phyloP scores from a whole-genome alignment of 805 yeast species.

The Metschnikowia noctiluminum region DNA sequence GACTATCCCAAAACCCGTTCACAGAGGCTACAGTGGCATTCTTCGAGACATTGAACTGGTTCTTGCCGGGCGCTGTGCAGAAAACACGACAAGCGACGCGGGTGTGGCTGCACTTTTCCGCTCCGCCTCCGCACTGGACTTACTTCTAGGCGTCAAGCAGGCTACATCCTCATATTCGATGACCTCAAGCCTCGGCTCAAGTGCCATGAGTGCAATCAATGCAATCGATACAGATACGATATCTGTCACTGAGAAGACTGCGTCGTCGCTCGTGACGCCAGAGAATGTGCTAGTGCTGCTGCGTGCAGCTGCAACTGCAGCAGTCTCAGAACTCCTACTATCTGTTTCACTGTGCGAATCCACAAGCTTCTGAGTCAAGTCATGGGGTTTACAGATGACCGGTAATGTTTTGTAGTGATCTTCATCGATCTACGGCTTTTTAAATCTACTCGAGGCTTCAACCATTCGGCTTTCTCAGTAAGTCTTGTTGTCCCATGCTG shows the following conservation, averaged over 20 bases:
- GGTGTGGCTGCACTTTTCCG: not conserved
- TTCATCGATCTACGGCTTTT: too few species aligned
- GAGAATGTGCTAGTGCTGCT: not conserved
- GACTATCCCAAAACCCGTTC: constrained; percentile 41
- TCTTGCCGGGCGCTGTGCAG: constrained; percentile 7
- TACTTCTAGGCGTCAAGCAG: not conserved
- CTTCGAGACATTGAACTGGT: constrained; percentile 20
- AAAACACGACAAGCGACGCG: not conserved
- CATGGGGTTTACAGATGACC: too few species aligned
- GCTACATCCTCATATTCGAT: not conserved
- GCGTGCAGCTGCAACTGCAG: constrained; percentile 1
- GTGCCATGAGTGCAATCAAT: not conserved
- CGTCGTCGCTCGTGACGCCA: not conserved
- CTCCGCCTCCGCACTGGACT: constrained; percentile 2
- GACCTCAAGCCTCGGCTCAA: not conserved
- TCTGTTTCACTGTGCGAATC: constrained; percentile 2
- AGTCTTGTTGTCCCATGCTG: too few species aligned
- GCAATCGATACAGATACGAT: not conserved
- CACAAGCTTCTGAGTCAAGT: not conserved
- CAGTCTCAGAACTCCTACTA: constrained; percentile 7
- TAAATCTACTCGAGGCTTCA: too few species aligned
- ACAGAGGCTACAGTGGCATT: constrained; percentile 17
- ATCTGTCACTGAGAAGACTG: not conserved
- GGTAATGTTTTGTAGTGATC: too few species aligned
- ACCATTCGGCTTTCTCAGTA: too few species aligned